These are phyloP conservation scores for Selenicereus undatus DNA, from an alignment of 148 eudicot genomes.

Conservation along the genomic window DNA sequence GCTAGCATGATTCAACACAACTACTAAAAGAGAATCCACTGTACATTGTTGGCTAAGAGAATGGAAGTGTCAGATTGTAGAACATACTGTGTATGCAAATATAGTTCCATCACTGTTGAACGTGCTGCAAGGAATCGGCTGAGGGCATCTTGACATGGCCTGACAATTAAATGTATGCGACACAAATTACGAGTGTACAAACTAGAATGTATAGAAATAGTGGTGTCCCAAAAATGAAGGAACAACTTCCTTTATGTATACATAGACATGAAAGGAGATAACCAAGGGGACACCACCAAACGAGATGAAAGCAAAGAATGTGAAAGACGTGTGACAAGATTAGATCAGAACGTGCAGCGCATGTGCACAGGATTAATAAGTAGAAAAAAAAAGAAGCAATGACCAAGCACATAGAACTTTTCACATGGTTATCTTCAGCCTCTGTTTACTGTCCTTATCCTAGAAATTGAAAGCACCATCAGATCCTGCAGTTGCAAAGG, in stretches of 20 bases:
- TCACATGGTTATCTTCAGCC: conserved; percentile 66
- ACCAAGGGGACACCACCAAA: background rate
- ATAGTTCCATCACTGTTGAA: conserved; percentile 90
- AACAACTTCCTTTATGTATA: background rate
- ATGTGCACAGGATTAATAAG: background rate
- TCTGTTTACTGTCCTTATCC: conserved; percentile 98
- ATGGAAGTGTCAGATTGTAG: background rate
- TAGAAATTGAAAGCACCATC: conserved; percentile 94
- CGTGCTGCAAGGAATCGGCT: conserved; percentile 76
- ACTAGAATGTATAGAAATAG: background rate
- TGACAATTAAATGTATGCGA: conserved; percentile 22
- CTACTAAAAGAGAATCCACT: background rate
- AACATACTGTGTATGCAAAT: conserved; percentile 77
- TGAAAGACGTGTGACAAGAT: background rate
- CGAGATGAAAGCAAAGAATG: background rate
- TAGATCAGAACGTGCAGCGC: background rate
- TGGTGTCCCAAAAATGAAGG: background rate
- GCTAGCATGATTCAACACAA: background rate
- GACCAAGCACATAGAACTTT: background rate
- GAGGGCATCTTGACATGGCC: conserved; percentile 89
- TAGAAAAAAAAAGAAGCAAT: background rate
- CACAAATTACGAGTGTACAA: conserved; percentile 1
- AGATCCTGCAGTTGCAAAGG: conserved; percentile 97
- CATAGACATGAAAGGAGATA: background rate
- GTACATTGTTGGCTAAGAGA: background rate